These are phyloP conservation scores for Corymbia citriodora DNA, from an alignment of 441 rosid species.

Conservation along the genomic window DNA sequence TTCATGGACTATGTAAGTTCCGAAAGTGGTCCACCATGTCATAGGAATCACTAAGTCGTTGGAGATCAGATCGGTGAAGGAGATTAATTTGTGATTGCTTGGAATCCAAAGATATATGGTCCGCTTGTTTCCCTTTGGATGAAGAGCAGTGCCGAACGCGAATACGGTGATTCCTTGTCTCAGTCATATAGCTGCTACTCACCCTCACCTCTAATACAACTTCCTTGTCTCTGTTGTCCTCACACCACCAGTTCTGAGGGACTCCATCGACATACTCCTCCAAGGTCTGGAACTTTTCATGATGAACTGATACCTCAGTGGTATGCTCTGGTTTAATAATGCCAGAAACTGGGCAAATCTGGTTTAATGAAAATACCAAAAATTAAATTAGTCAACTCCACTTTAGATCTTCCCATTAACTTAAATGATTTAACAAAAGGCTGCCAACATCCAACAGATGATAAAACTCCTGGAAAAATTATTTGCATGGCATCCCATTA, in stretches of 20 bases:
- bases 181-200: constrained; percentile 33
- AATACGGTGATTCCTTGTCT: constrained; percentile 41
- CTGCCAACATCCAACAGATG: background rate
- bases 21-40: constrained; percentile 67
- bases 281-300: background rate
- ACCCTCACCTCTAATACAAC: constrained; percentile 22
- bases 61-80: constrained; percentile 74
- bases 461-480: background rate
- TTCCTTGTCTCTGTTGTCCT: constrained; percentile 11
- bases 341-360: background rate
- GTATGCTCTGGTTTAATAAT: constrained; percentile 6
- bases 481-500: background rate
- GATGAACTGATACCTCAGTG: background rate
- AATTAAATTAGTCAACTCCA: background rate
- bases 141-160: constrained; percentile 70
- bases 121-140: constrained; percentile 18
- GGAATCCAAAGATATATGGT: constrained; percentile 16
- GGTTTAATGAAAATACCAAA: background rate
- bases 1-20: constrained; percentile 69
- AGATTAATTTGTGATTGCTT: constrained; percentile 31
- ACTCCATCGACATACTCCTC: constrained; percentile 7
- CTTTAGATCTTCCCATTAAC: background rate
- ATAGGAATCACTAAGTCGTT: constrained; percentile 61
- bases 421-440: background rate
- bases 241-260: constrained; percentile 3